Conservation (phyloP, 331 rosid species). For the Malus hybrid region DNA sequence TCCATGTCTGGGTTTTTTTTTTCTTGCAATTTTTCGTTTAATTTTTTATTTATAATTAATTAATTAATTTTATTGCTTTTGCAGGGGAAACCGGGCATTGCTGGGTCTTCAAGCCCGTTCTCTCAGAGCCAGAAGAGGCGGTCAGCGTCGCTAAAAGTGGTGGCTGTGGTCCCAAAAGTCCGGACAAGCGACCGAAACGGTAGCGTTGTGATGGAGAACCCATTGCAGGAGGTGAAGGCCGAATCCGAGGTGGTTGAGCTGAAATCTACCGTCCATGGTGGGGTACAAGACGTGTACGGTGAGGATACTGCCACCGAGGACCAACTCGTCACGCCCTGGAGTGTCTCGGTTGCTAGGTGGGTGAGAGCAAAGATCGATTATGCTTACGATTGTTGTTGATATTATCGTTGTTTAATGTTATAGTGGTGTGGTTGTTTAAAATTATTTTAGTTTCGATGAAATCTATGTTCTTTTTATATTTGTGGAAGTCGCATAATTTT, state of each 20-base stretch:
- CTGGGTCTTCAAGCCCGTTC: slow-evolving; percentile 26
- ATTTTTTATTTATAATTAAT: not conserved
- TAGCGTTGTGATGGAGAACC: slow-evolving; percentile 46
- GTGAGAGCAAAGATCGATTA: slow-evolving; percentile 22
- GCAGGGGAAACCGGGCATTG: slow-evolving; percentile 42
- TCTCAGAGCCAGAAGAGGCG: slow-evolving; percentile 32
- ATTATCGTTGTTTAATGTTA: not conserved
- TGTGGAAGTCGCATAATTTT: not conserved
- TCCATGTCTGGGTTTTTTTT: slow-evolving; percentile 6
- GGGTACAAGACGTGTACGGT: slow-evolving; percentile 60
- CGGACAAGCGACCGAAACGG: slow-evolving; percentile 48
- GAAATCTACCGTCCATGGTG: slow-evolving; percentile 33
- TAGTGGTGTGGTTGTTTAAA: not conserved
- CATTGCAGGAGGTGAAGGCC: slow-evolving; percentile 29
- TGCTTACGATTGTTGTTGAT: not conserved
- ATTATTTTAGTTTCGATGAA: not conserved
- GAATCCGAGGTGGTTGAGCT: slow-evolving; percentile 29
- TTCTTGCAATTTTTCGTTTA: not conserved
- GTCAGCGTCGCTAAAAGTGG: slow-evolving; percentile 32
- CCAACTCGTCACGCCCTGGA: slow-evolving; percentile 83
- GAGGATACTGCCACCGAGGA: slow-evolving; percentile 78
- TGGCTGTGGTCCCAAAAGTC: slow-evolving; percentile 40
- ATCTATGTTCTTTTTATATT: not conserved
- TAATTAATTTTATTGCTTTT: not conserved
- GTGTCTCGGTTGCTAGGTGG: slow-evolving; percentile 80